Percentiles rank a stretch among this genome's conserved stretches.
These are phyloP conservation scores for Heritiera littoralis DNA, from an alignment of 345 rosid genomes.

Conservation along the genomic window DNA sequence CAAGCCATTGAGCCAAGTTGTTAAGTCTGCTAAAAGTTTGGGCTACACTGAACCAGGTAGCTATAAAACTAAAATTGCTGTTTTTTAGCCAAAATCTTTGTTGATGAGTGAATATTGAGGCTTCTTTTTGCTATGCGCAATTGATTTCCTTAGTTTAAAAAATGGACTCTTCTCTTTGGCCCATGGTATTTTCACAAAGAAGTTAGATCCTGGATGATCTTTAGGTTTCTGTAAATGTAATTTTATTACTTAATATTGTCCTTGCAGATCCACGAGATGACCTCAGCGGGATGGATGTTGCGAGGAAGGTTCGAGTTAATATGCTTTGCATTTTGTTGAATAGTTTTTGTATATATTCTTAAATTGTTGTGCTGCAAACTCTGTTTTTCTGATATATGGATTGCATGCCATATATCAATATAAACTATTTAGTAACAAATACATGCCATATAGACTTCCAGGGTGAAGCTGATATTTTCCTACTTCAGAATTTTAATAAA, in stretches of 20 bases:
- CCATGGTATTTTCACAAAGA: not conserved
- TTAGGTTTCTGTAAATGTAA: not conserved
- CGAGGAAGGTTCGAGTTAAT: constrained; percentile 72
- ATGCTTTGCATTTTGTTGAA: not conserved
- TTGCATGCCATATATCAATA: constrained; percentile 16
- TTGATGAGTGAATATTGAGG: not conserved
- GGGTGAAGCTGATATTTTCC: constrained; percentile 15
- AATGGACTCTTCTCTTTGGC: not conserved
- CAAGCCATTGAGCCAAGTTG: constrained; percentile 85
- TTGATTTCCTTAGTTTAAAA: not conserved
- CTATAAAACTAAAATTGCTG: not conserved
- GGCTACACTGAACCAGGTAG: constrained; percentile 88
- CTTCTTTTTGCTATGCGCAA: not conserved
- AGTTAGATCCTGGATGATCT: constrained; percentile 1
- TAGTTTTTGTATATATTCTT: not conserved
- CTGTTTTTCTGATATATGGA: constrained; percentile 14
- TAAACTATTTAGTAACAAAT: not conserved
- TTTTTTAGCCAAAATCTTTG: not conserved
- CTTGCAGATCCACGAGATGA: constrained; percentile 89
- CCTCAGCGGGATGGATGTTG: constrained; percentile 95
- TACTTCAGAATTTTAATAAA: constrained; percentile 1
- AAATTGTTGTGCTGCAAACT: constrained; percentile 13
- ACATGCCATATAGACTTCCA: not conserved
- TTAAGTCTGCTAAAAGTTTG: constrained; percentile 73
- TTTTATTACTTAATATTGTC: constrained; percentile 4